phyloP scores from a whole-genome alignment of 2,329 filamentous ascomycete genomes.

The Fusarium irregulare region DNA sequence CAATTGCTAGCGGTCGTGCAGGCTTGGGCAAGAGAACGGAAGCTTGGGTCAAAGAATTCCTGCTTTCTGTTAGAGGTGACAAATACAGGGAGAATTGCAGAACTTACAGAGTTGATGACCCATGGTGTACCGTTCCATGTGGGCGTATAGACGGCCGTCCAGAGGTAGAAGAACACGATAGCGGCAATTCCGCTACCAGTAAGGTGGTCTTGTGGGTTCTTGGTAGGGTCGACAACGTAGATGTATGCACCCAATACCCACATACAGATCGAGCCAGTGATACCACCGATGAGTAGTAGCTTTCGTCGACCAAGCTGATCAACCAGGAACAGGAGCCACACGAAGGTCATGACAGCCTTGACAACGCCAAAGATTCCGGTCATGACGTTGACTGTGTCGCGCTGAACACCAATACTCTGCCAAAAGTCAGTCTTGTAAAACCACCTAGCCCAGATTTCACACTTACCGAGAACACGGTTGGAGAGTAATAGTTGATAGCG shows the following conservation, averaged over 20 bases:
- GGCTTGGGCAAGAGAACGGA: constrained; percentile 63
- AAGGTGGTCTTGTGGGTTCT: constrained; percentile 50
- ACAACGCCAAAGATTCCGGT: constrained; percentile 76
- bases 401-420: constrained; percentile 20
- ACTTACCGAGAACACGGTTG: constrained; percentile 37
- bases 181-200: constrained; percentile 64
- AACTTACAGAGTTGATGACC: constrained; percentile 53
- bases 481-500: constrained; percentile 43
- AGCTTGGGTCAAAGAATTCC: constrained; percentile 63
- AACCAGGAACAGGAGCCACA: constrained; percentile 73
- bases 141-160: constrained; percentile 65
- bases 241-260: constrained; percentile 70
- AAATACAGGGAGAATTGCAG: too few species aligned
- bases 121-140: constrained; percentile 71
- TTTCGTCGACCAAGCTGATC: constrained; percentile 61
- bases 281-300: constrained; percentile 69
- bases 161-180: constrained; percentile 75
- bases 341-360: constrained; percentile 71
- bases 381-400: constrained; percentile 56
- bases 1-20: constrained; percentile 69
- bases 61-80: background rate
- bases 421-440: background rate
- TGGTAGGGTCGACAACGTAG: constrained; percentile 53
- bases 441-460: rapidly evolving
- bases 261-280: constrained; percentile 69